phyloP scores from a whole-genome alignment of 192 early-diverging fungal species.

The Coemansia sp. region DNA sequence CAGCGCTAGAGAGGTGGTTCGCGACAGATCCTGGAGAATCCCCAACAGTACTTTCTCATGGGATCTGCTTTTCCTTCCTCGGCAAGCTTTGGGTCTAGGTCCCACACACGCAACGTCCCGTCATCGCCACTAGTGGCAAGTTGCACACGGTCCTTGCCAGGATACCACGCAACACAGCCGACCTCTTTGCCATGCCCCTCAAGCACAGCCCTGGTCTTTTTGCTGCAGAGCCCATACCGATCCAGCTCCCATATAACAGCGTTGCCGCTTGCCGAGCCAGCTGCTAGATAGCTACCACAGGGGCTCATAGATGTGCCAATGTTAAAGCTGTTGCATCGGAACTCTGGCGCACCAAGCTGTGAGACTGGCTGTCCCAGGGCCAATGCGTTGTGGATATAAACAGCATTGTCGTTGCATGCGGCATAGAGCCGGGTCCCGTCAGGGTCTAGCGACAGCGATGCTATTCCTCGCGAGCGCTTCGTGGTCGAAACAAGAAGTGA shows the following conservation, averaged over 20 bases:
- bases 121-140: conserved; percentile 80
- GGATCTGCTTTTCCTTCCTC: conserved; percentile 23
- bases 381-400: conserved; percentile 71
- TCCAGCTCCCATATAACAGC: conserved; percentile 74
- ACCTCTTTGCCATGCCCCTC: conserved; percentile 68
- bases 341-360: conserved; percentile 59
- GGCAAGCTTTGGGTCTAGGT: conserved; percentile 27
- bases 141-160: conserved; percentile 51
- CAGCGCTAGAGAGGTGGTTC: neutral
- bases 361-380: conserved; percentile 54
- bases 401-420: conserved; percentile 63
- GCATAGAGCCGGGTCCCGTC: conserved; percentile 69
- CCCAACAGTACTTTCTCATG: conserved; percentile 33
- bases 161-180: conserved; percentile 74
- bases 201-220: conserved; percentile 48
- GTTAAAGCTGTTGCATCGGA: conserved; percentile 67
- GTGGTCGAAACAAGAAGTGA: conserved; percentile 43
- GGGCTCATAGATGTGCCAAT: conserved; percentile 68
- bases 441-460: conserved; percentile 64
- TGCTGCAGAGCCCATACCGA: conserved; percentile 38
- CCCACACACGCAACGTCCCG: conserved; percentile 73
- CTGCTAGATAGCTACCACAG: conserved; percentile 68
- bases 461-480: conserved; percentile 54
- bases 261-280: conserved; percentile 65
- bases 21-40: conserved; percentile 20